phyloP scores from a whole-genome alignment of 495 filamentous ascomycete genomes.

The Neurospora cerealis region DNA sequence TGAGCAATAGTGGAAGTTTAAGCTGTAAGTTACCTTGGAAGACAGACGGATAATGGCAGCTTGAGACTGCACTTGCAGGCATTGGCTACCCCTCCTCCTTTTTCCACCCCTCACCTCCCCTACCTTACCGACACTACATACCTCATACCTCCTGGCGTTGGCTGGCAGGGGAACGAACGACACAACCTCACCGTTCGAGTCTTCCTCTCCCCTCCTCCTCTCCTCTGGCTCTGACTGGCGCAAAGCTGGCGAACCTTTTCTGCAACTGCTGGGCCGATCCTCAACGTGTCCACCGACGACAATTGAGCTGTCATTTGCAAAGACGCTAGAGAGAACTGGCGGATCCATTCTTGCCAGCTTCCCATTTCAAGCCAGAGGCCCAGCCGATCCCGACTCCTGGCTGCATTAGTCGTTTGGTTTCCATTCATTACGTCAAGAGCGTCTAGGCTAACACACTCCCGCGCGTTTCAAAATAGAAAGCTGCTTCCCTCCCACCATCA shows the following conservation, averaged over 20 bases:
- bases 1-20: background rate
- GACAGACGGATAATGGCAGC: background rate
- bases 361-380: background rate
- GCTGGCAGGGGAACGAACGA: background rate
- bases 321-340: background rate
- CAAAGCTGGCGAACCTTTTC: background rate
- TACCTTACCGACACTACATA: background rate
- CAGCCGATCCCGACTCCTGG: background rate
- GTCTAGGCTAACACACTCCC: slow-evolving; percentile 1
- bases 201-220: background rate
- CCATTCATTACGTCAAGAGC: background rate
- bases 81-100: slow-evolving; percentile 2
- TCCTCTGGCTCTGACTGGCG: background rate
- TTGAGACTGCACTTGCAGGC: background rate
- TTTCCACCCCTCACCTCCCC: background rate
- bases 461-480: background rate
- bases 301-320: background rate
- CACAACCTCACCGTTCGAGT: background rate
- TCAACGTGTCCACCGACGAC: background rate
- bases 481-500: background rate
- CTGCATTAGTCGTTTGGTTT: background rate
- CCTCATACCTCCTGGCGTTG: background rate
- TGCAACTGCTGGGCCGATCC: background rate
- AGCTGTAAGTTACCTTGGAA: background rate
- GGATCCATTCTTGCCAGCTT: background rate